Base-by-base conservation (phyloP, 495 filamentous ascomycete genomes). In the Bombardia bombarda region DNA sequence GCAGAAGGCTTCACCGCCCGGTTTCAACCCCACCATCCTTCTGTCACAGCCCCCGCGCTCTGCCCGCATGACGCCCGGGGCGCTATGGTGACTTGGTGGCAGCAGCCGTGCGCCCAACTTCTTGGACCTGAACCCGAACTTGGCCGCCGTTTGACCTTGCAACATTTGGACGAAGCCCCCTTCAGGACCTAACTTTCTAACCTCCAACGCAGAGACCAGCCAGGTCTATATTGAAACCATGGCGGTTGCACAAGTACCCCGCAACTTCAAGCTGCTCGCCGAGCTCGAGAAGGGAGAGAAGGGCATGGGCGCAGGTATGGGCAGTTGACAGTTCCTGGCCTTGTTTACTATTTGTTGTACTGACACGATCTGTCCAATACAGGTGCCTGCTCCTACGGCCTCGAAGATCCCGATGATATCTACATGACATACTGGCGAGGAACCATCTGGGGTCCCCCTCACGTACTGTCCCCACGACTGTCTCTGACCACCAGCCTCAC, bases 281-380 rank as follows among this genome's bases (percentile, higher is more conserved):
- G 92, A 98, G 79, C 75, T 98, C 3, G 92, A 98, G 73, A 97
- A 96, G 71, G 92, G 92, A 50, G 92, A 98, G 72, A 98, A 97
- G 64, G 92, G 93, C 33, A 72, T 90, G 38, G 90, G 93, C 54
- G 89, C 90, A 68, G 90, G 90, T 95, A 61, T 40, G 63, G 2
- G 19, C 23, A 8, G 13, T 17, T 17, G 8, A 9, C 8, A 17
- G 4, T 9, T n/a, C 21, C 13, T 30, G 7, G 26, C 26, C 26
- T 30, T 30, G 7, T 7, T 30, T 7, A 30, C 13, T 13, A 13
- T 7, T 30, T 33, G 16, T 5, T n/a, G 13, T 18, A 6, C 13
- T 1, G 4, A 28, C 1, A 28, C n/a, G 16, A 22, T 28, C 38
- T 17, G 16, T 12, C 16, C 21, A 18, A 7, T 37, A 45, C 55